These are phyloP conservation scores for Ramalina peruviana DNA, from an alignment of 495 filamentous ascomycete genomes.

Conservation along the genomic window DNA sequence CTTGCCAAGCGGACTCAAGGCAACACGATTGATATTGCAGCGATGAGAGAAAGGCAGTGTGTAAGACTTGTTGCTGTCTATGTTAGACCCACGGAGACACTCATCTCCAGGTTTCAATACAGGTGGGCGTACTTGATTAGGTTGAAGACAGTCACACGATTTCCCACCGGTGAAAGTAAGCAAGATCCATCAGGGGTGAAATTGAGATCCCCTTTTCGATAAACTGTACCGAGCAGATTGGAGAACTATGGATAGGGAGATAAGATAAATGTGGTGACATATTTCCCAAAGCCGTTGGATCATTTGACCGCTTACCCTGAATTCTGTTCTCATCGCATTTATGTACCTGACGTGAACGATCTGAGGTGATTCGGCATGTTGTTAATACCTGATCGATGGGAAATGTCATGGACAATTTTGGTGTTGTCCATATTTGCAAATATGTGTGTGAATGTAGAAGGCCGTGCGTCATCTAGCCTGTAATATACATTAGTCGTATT, in stretches of 20 bases:
- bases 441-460: too few species aligned
- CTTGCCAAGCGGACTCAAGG: conserved; percentile 77
- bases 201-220: conserved; percentile 89
- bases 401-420: too few species aligned
- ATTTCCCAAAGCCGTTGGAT: background rate
- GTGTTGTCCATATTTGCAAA: too few species aligned
- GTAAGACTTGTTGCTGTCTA: conserved; percentile 76
- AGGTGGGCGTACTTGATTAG: conserved; percentile 65
- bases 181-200: conserved; percentile 95
- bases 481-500: too few species aligned
- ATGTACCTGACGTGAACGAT: background rate
- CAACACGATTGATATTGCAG: conserved; percentile 77
- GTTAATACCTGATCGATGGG: too few species aligned
- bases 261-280: conserved; percentile 4
- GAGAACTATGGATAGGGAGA: conserved; percentile 49
- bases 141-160: conserved; percentile 90
- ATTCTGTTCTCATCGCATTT: conserved; percentile 82
- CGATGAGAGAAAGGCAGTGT: conserved; percentile 91
- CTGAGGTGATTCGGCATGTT: too few species aligned
- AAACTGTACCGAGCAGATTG: conserved; percentile 92
- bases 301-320: conserved; percentile 45
- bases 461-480: too few species aligned
- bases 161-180: conserved; percentile 93
- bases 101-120: background rate
- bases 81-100: conserved; percentile 7